Evolutionary conservation across 1,139 yeast species (phyloP), one percentile per base, ranked within the genome.

Genomic region (Arxiozyma telluris): DNA sequence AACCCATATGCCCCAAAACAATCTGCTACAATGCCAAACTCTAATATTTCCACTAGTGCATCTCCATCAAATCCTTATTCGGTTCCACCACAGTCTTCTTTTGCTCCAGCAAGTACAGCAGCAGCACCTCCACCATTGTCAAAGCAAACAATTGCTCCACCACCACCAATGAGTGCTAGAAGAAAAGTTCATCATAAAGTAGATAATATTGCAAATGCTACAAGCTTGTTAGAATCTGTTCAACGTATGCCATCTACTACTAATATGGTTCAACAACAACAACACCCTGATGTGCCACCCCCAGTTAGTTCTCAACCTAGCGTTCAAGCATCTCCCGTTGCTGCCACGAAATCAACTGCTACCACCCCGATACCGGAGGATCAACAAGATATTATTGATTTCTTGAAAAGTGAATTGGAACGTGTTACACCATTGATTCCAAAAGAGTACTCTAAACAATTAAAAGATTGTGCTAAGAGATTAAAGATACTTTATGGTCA

Each of bases 391-490:
- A 81, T 93, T 51, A 82, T 73, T 64, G 76, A 78, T 38, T 74
- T 75, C 27, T 76, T 93, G 57, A 73, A 75, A 25, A 67, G 71
- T 6, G 82, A 82, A 59, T 71, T 87, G 59, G 79, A 76, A 47
- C 76, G 80, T 25, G 82, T 88, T 27, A 81, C 83, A 62, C 95
- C 96, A 22, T 75, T 75, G 50, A 79, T 90, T 50, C 96, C 97
- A 23, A 87, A 81, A 54, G 84, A 81, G 67, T 89, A 81, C 66
- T 70, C 77, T 44, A 84, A 82, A 59, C 97, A 90, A 65, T 80
- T 87, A 50, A 75, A 74, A 52, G 98, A 93, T 68, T 84, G 95
- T 68, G 93, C 83, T 62, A 85, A 85, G 73, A 81, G 98, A 68
- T 73, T 93, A 57, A 79, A 81, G 61, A 79, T 89, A 55, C 75